Percentiles rank a stretch among this genome's conserved stretches.
These are phyloP conservation scores for Dendrobium catenatum DNA, from an alignment of 106 monocot species.

Conservation along the genomic window DNA sequence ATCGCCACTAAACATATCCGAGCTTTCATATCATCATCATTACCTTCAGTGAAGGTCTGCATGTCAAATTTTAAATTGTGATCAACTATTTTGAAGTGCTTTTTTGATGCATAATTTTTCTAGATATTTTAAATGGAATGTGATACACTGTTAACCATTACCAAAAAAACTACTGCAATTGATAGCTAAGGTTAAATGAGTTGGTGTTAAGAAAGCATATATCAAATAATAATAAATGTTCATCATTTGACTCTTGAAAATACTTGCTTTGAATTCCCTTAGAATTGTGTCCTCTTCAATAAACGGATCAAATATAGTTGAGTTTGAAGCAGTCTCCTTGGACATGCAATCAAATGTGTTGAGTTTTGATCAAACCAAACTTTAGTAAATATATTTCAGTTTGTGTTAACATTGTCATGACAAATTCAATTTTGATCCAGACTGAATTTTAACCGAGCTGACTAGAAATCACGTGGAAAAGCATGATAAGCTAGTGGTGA, in stretches of 20 bases:
- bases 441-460: neutral
- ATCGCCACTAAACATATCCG: neutral
- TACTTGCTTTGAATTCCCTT: neutral
- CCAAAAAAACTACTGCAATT: neutral
- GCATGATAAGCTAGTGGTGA: neutral
- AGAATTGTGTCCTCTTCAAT: neutral
- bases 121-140: neutral
- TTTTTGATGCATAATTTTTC: neutral
- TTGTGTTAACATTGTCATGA: neutral
- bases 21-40: neutral
- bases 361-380: neutral
- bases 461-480: neutral
- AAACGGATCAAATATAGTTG: neutral
- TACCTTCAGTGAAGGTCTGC: neutral
- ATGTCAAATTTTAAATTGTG: neutral
- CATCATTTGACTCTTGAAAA: neutral
- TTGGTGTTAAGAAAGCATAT: neutral
- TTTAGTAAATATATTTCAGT: neutral
- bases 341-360: neutral
- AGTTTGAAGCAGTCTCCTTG: neutral
- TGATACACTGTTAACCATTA: neutral
- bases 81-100: neutral
- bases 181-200: neutral
- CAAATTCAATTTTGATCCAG: neutral
- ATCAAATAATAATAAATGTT: neutral